Evolutionary conservation across 371 early-diverging fungal species (phyloP), one percentile per base, ranked within the genome.

Genomic region (Saksenaea oblongispora): DNA sequence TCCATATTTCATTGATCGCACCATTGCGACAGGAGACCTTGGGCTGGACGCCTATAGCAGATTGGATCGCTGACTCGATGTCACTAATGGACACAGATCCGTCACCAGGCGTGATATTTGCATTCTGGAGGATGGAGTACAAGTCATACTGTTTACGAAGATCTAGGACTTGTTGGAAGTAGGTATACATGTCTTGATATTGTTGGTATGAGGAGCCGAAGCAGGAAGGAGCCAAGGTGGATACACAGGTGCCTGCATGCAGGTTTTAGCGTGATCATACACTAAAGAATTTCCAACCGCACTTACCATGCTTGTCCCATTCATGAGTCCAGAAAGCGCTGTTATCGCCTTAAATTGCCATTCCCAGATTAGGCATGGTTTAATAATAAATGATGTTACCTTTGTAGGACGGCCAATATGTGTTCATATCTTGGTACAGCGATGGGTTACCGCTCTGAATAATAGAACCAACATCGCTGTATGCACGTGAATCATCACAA

Each of bases 251-350:
- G 22, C 73, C 73, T 69, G n/a, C 10, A 37, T 14, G 35, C 8
- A 4, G 17, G 34, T 22, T 42, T 42, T 27, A 39, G 39, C 10
- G n/a, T n/a, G n/a, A n/a, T n/a, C n/a, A n/a, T n/a, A n/a, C n/a
- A n/a, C n/a, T 36, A 35, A 17, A 34, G 22, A 1, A 24, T 24
- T 18, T 15, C 5, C 22, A 2, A 28, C 34, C 24, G 44, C 34
- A 61, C 61, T 56, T 73, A 51, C 91, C 93, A 73, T 93, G 93
- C 81, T 93, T 93, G 72, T 74, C 78, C 90, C 90, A 93, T 65
- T 93, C 91, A 69, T 93, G 91, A 13, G 85, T 67, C 88, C 88
- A 87, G 72, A 89, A 84, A 67, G 73, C 74, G 71, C 78, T 74
- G 67, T 82, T 76, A 41, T 63, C 60, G 27, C 63, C 63, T 55